Percentiles rank a stretch among this genome's conserved stretches.
phyloP scores from a whole-genome alignment of 2,329 filamentous ascomycete genomes.

The Nemania sp. region DNA sequence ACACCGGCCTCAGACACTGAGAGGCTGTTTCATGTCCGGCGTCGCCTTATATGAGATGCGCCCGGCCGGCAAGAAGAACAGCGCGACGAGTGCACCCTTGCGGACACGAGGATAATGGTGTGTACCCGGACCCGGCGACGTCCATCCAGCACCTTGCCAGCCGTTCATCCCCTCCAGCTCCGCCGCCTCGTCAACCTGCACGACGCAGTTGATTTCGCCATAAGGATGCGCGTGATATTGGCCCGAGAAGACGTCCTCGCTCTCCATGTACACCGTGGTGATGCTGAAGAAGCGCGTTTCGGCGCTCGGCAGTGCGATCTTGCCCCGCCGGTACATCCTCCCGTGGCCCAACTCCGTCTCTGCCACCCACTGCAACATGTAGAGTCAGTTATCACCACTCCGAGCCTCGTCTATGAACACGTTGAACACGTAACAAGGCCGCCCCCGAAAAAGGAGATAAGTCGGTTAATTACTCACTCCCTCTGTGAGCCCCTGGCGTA shows the following conservation, averaged over 20 bases:
- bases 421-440: too few species aligned
- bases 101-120: constrained; percentile 61
- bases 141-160: constrained; percentile 62
- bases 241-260: constrained; percentile 51
- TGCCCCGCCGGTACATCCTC: constrained; percentile 51
- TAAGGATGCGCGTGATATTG: constrained; percentile 60
- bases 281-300: constrained; percentile 58
- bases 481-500: constrained; percentile 47
- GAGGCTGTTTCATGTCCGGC: constrained; percentile 49
- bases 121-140: constrained; percentile 56
- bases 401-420: too few species aligned
- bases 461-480: constrained; percentile 29
- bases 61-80: constrained; percentile 61
- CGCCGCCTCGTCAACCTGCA: constrained; percentile 53
- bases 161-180: constrained; percentile 60
- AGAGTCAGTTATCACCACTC: too few species aligned
- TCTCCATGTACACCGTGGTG: constrained; percentile 63
- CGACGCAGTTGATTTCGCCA: constrained; percentile 60
- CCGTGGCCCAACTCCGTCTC: constrained; percentile 48
- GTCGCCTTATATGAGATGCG: constrained; percentile 55
- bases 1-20: constrained; percentile 13
- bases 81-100: constrained; percentile 53
- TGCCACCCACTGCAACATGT: constrained; percentile 45
- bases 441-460: too few species aligned
- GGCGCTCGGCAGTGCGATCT: constrained; percentile 50